These are phyloP conservation scores for Colletotrichum limetticola DNA, from an alignment of 2,329 filamentous ascomycete genomes.

Conservation along the genomic window DNA sequence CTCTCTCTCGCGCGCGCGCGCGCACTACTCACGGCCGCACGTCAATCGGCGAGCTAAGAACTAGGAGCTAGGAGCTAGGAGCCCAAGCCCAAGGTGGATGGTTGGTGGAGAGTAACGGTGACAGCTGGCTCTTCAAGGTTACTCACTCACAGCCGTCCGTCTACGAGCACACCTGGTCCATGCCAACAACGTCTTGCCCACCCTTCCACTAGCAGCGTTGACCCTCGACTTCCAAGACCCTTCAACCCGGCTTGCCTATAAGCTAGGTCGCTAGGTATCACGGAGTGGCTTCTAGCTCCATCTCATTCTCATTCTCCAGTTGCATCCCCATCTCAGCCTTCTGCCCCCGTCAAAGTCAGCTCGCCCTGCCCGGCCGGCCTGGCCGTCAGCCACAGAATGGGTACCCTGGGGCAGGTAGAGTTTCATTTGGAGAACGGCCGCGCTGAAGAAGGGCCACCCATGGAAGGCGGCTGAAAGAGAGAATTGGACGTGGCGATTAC, in stretches of 20 bases:
- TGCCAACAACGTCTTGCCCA: constrained; percentile 8
- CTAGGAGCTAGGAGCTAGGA: not conserved
- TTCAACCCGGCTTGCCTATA: not conserved
- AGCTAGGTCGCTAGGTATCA: not conserved
- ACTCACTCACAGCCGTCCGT: constrained; percentile 7
- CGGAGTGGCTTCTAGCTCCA: not conserved
- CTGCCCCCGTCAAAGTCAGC: not conserved
- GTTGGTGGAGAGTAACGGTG: constrained; percentile 5
- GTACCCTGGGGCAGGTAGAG: not conserved
- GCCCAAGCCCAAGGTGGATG: not conserved
- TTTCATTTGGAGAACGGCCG: not conserved
- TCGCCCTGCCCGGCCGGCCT: constrained; percentile 26
- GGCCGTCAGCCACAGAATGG: constrained; percentile 21
- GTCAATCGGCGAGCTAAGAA: not conserved
- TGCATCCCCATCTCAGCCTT: constrained; percentile 13
- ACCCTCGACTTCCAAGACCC: not conserved
- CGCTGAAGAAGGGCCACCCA: not conserved
- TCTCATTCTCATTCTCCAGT: constrained; percentile 1
- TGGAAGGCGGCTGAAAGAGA: constrained; percentile 19
- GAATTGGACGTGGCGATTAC: not conserved
- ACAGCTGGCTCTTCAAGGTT: constrained; percentile 9
- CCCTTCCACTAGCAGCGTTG: not conserved
- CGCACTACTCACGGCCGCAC: not conserved
- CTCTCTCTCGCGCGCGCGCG: not conserved
- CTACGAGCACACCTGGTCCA: constrained; percentile 6